Conservation (phyloP, 176 grass and related monocot genomes). For the Dactylis glomerata region DNA sequence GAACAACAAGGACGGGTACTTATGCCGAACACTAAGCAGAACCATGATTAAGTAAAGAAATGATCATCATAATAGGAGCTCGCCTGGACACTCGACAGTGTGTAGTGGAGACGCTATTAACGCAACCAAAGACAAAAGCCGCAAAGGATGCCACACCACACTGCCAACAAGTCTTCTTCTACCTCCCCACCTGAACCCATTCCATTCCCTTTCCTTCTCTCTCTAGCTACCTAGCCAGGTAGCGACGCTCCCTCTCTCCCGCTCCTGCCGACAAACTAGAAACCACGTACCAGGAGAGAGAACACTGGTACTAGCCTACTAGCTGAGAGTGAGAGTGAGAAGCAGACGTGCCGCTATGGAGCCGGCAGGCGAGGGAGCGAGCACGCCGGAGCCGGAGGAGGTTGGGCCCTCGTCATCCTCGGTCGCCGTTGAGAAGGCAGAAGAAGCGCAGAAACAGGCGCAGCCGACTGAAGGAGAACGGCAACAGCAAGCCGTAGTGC, state of each 20-base stretch:
- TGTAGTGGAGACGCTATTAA: slow-evolving; percentile 67
- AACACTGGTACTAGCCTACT: not conserved
- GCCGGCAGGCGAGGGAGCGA: slow-evolving; percentile 24
- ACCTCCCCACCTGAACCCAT: slow-evolving; percentile 11
- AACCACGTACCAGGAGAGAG: not conserved
- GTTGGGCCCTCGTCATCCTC: slow-evolving; percentile 22
- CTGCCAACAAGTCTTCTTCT: slow-evolving; percentile 42
- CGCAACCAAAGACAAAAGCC: slow-evolving; percentile 49
- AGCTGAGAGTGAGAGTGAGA: not conserved
- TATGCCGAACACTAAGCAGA: slow-evolving; percentile 23
- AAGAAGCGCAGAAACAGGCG: slow-evolving; percentile 2
- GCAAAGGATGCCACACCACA: slow-evolving; percentile 41
- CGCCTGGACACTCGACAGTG: slow-evolving; percentile 36
- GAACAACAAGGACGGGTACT: slow-evolving; percentile 10
- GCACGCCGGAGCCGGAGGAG: slow-evolving; percentile 14
- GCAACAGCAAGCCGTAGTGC: not conserved
- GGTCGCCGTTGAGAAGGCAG: not conserved
- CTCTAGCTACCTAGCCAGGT: not conserved
- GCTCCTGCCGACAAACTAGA: not conserved
- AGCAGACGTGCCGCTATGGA: slow-evolving; percentile 38
- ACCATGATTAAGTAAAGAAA: slow-evolving; percentile 20
- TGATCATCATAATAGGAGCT: slow-evolving; percentile 30
- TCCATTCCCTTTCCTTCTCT: slow-evolving; percentile 20
- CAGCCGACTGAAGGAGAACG: not conserved
- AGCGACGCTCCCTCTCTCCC: not conserved